These are phyloP conservation scores for Corymbia citriodora DNA, from an alignment of 441 rosid genomes.

Conservation along the genomic window DNA sequence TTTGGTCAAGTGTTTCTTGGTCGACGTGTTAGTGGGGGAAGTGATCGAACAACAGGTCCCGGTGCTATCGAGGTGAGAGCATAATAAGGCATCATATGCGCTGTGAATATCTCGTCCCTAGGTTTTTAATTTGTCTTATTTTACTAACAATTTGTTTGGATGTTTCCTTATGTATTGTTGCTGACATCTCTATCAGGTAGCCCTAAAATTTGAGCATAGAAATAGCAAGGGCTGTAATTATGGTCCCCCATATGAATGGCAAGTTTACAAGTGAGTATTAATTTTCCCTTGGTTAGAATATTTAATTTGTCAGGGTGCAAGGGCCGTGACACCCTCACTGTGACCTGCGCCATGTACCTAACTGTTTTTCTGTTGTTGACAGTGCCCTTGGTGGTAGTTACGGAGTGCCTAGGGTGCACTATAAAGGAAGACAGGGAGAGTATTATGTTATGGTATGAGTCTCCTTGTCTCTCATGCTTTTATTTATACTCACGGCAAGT, in stretches of 20 bases:
- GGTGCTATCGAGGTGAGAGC: constrained; percentile 68
- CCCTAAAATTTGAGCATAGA: constrained; percentile 94
- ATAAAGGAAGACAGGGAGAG: constrained; percentile 96
- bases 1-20: constrained; percentile 99
- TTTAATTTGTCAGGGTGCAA: neutral
- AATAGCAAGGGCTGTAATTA: constrained; percentile 98
- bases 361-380: constrained; percentile 17
- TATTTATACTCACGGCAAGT: neutral
- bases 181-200: constrained; percentile 46
- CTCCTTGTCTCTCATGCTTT: neutral
- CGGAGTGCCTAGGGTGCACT: constrained; percentile 96
- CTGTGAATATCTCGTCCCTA: neutral
- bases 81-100: neutral
- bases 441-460: constrained; percentile 85
- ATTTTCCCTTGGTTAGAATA: neutral
- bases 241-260: constrained; percentile 99
- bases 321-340: neutral
- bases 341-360: neutral
- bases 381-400: constrained; percentile 97
- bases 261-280: constrained; percentile 81
- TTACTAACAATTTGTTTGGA: neutral
- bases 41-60: constrained; percentile 61
- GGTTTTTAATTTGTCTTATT: neutral
- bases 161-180: neutral
- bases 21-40: constrained; percentile 80